Evolutionary conservation across 371 early-diverging fungal species (phyloP).

Genomic region (Mucor ambiguus): DNA sequence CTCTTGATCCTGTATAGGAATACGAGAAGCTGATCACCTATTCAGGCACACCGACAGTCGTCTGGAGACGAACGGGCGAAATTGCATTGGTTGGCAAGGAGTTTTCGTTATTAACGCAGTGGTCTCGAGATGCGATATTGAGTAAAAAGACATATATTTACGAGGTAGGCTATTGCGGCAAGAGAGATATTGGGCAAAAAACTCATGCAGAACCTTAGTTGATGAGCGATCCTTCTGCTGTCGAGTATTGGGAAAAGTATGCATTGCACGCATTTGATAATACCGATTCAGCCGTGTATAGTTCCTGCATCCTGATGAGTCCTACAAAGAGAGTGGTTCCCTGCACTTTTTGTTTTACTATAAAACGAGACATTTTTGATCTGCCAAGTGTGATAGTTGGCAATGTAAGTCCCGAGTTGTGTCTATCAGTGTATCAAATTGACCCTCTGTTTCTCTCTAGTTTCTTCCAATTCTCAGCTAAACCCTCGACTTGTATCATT

Average conservation of each 20-base stretch:
- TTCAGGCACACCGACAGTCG: constrained; percentile 91
- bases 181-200: not conserved
- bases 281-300: constrained; percentile 81
- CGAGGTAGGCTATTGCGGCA: constrained; percentile 49
- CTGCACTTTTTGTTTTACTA: constrained; percentile 90
- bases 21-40: constrained; percentile 87
- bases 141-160: constrained; percentile 77
- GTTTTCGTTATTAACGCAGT: constrained; percentile 84
- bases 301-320: constrained; percentile 75
- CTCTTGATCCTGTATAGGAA: constrained; percentile 49
- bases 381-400: constrained; percentile 86
- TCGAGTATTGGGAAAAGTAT: constrained; percentile 93
- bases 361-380: constrained; percentile 92
- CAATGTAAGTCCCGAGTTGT: constrained; percentile 65
- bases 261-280: constrained; percentile 87
- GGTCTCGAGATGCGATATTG: constrained; percentile 77
- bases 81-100: constrained; percentile 90
- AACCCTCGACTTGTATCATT: not conserved
- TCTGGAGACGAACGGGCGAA: constrained; percentile 93
- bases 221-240: constrained; percentile 87
- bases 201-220: constrained; percentile 47
- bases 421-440: not conserved
- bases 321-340: constrained; percentile 72
- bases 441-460: constrained; percentile 9
- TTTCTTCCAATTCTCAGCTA: constrained; percentile 41